Evolutionary conservation across 805 yeast species (phyloP).

Genomic region (Wickerhamomyces pijperi): DNA sequence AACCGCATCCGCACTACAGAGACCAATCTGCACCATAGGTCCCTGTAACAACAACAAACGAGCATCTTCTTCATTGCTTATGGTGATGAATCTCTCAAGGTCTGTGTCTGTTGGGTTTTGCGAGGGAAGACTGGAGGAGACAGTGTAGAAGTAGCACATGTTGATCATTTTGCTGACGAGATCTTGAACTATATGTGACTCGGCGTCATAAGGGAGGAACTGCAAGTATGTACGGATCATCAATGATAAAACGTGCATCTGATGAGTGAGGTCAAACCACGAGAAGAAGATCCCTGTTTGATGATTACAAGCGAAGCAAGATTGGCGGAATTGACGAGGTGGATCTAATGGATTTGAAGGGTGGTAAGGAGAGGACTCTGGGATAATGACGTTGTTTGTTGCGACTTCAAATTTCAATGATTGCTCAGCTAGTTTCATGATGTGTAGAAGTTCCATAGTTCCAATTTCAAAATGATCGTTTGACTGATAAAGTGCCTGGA

Average conservation of each 20-base stretch:
- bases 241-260: slow-evolving; percentile 24
- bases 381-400: slow-evolving; percentile 7
- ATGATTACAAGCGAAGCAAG: slow-evolving; percentile 15
- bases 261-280: slow-evolving; percentile 20
- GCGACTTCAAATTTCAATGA: slow-evolving; percentile 18
- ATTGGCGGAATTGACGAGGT: slow-evolving; percentile 3
- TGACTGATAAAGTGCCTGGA: not conserved
- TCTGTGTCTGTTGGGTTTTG: not conserved
- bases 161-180: slow-evolving; percentile 11
- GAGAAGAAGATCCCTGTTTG: slow-evolving; percentile 11
- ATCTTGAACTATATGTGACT: slow-evolving; percentile 9
- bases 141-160: slow-evolving; percentile 10
- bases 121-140: not conserved
- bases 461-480: slow-evolving; percentile 2
- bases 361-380: slow-evolving; percentile 10
- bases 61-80: slow-evolving; percentile 8
- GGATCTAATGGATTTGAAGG: slow-evolving; percentile 8
- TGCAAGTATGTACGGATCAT: slow-evolving; percentile 22
- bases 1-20: slow-evolving; percentile 7
- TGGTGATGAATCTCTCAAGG: not conserved
- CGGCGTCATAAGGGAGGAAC: slow-evolving; percentile 23
- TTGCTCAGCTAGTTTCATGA: slow-evolving; percentile 16
- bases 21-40: slow-evolving; percentile 13
- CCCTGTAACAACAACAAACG: slow-evolving; percentile 17
- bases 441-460: slow-evolving; percentile 13